Evolutionary conservation across 768 basidiomycete genomes (phyloP).

Genomic region (Gymnopilus junonius): DNA sequence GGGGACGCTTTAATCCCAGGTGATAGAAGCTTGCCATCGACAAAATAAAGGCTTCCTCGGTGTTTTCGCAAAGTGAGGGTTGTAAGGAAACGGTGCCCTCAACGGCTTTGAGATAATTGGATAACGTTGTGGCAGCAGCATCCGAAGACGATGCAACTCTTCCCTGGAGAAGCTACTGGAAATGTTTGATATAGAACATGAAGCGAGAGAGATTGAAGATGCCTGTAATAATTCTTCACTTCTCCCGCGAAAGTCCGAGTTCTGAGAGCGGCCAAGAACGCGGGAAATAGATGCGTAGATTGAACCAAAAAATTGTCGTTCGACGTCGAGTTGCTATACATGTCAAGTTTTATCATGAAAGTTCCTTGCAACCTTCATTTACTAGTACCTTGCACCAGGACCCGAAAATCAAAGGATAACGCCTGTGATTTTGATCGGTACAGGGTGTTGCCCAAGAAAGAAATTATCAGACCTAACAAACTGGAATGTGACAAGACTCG

Average conservation of each 20-base stretch:
- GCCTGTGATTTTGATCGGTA: constrained; percentile 41
- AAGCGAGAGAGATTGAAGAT: background rate
- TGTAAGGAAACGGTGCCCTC: background rate
- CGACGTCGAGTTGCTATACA: constrained; percentile 61
- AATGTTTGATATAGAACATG: background rate
- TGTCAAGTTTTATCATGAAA: background rate
- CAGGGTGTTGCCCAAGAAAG: background rate
- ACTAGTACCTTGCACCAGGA: constrained; percentile 63
- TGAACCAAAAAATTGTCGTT: constrained; percentile 50
- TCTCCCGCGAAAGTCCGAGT: constrained; percentile 47
- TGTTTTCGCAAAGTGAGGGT: background rate
- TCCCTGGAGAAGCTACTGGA: constrained; percentile 10
- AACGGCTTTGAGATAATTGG: background rate
- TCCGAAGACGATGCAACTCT: background rate
- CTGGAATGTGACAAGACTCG: constrained; percentile 60
- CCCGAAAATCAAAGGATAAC: constrained; percentile 81
- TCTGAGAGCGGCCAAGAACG: constrained; percentile 57
- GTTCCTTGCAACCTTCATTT: constrained; percentile 12
- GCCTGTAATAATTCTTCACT: constrained; percentile 56
- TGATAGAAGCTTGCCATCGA: constrained; percentile 51
- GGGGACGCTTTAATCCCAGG: constrained; percentile 42
- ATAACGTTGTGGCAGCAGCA: background rate
- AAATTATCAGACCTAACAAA: constrained; percentile 55
- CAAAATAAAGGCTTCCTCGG: constrained; percentile 41
- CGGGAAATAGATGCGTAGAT: constrained; percentile 53